Evolutionary conservation across 176 grass and related monocot species (phyloP).

Genomic region (Rhynchospora tenuis): DNA sequence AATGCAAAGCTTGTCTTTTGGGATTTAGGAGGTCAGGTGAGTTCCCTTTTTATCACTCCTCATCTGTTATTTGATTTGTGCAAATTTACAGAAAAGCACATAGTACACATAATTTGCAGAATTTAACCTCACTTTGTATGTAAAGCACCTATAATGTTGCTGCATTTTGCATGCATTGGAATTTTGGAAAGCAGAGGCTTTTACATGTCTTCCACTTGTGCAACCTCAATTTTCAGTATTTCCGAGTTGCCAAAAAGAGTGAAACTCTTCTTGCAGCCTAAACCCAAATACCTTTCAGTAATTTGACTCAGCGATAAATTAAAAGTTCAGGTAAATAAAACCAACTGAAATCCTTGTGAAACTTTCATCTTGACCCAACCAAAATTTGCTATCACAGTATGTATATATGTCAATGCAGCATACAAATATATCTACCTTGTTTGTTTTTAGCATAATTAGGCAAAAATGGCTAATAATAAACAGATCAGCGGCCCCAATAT

Average conservation of each 20-base stretch:
- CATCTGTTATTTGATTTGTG: neutral
- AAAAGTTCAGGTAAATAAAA: neutral
- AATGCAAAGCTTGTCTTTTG: constrained; percentile 96
- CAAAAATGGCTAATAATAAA: neutral
- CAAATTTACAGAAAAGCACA: too few species aligned
- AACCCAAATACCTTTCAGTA: neutral
- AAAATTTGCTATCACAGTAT: neutral
- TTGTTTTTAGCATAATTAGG: constrained; percentile 18
- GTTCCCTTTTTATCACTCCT: constrained; percentile 7
- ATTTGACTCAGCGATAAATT: constrained; percentile 2
- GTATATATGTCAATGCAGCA: too few species aligned
- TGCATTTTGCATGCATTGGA: neutral
- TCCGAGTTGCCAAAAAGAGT: neutral
- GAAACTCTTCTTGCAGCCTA: neutral
- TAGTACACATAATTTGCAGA: neutral
- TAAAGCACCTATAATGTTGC: neutral
- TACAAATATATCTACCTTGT: neutral
- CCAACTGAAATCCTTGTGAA: neutral
- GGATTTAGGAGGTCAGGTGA: constrained; percentile 99
- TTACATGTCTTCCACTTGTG: neutral
- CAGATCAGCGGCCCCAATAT: neutral
- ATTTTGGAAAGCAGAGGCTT: neutral
- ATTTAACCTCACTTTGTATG: neutral
- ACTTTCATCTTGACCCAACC: neutral
- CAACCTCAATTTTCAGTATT: neutral